phyloP scores from a whole-genome alignment of 2,329 filamentous ascomycete species.

The Pseudonectria buxi region DNA sequence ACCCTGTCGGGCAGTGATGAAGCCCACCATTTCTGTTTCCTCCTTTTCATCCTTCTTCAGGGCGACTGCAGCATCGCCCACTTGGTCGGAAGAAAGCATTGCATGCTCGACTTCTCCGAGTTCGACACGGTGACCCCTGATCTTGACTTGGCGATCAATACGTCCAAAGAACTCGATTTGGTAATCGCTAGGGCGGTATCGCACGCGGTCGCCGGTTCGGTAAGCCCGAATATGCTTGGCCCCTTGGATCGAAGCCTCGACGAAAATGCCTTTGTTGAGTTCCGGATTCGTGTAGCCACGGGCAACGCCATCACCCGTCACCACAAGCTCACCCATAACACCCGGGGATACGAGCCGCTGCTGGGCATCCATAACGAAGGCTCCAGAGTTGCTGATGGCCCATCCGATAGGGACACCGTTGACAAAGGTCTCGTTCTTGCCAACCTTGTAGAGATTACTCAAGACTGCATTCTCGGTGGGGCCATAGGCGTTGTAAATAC shows the following conservation, averaged over 20 bases:
- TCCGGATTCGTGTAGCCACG: conserved; percentile 14
- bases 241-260: conserved; percentile 6
- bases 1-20: conserved; percentile 7
- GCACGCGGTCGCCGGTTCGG: conserved; percentile 16
- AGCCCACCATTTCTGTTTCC: conserved; percentile 8
- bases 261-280: conserved; percentile 9
- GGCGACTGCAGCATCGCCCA: conserved; percentile 4
- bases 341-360: conserved; percentile 17
- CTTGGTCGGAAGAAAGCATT: background rate
- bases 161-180: conserved; percentile 19
- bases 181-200: conserved; percentile 7
- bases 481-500: conserved; percentile 15
- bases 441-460: conserved; percentile 10
- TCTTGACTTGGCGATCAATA: conserved; percentile 18
- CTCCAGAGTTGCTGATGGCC: conserved; percentile 14
- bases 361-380: conserved; percentile 17
- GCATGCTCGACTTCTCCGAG: conserved; percentile 12
- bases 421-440: background rate
- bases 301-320: conserved; percentile 20
- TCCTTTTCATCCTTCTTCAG: conserved; percentile 1
- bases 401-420: conserved; percentile 18
- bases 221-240: conserved; percentile 7
- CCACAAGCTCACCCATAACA: conserved; percentile 22
- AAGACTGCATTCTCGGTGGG: conserved; percentile 17
- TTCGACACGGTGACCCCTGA: conserved; percentile 21